phyloP scores from a whole-genome alignment of 352 stramenopile genomes.

The Globisporangium iwayamae region DNA sequence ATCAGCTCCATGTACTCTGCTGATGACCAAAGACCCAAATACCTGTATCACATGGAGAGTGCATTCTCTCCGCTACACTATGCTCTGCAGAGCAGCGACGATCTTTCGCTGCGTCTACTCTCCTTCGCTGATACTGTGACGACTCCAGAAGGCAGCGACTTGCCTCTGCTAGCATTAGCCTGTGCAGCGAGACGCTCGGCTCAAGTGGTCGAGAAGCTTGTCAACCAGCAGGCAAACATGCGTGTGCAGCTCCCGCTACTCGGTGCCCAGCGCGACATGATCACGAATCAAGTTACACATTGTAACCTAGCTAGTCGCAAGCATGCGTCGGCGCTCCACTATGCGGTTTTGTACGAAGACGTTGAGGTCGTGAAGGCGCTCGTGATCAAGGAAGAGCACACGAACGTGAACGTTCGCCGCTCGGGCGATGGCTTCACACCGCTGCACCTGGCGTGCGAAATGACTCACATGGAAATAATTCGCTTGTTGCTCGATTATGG shows the following conservation, averaged over 20 bases:
- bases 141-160: conserved; percentile 45
- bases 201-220: conserved; percentile 36
- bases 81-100: conserved; percentile 46
- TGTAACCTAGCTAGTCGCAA: conserved; percentile 32
- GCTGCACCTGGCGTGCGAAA: conserved; percentile 59
- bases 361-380: conserved; percentile 33
- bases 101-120: conserved; percentile 32
- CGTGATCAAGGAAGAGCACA: conserved; percentile 24
- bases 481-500: conserved; percentile 46
- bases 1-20: not conserved
- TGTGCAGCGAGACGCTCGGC: conserved; percentile 44
- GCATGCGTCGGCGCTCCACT: conserved; percentile 55
- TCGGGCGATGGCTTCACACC: conserved; percentile 64
- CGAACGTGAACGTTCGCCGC: conserved; percentile 55
- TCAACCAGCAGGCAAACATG: conserved; percentile 52
- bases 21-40: conserved; percentile 25
- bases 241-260: conserved; percentile 55
- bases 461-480: conserved; percentile 46
- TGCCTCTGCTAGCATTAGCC: conserved; percentile 50
- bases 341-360: conserved; percentile 64
- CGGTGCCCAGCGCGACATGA: conserved; percentile 15
- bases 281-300: conserved; percentile 18
- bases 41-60: conserved; percentile 47
- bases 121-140: conserved; percentile 25
- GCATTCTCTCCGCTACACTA: conserved; percentile 60